Percentiles rank a stretch among this genome's conserved stretches.
Conservation (phyloP, 805 yeast species). For the Barnettozyma siamensis region DNA sequence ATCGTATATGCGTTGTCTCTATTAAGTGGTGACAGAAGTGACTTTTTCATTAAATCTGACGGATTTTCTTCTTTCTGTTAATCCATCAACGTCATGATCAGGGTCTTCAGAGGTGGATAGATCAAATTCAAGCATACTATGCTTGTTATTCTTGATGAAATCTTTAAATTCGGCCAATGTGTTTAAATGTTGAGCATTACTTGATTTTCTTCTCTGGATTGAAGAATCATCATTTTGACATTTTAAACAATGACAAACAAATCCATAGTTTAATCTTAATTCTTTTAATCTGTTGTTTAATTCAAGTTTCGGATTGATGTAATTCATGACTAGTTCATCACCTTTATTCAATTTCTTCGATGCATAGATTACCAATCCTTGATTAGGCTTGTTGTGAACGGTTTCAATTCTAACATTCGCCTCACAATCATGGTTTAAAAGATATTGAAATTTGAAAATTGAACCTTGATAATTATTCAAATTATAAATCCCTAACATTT, state of each 20-base stretch:
- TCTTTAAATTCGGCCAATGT: constrained; percentile 35
- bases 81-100: constrained; percentile 12
- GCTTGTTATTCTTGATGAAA: constrained; percentile 35
- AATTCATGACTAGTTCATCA: constrained; percentile 65
- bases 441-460: constrained; percentile 57
- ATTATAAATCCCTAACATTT: constrained; percentile 65
- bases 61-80: constrained; percentile 50
- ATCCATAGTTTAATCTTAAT: constrained; percentile 74
- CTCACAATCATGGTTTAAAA: constrained; percentile 70
- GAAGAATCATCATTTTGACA: constrained; percentile 51
- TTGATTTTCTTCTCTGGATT: constrained; percentile 43
- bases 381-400: constrained; percentile 31
- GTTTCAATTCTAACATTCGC: constrained; percentile 57
- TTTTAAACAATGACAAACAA: constrained; percentile 59
- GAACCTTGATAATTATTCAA: constrained; percentile 67
- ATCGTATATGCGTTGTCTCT: neutral
- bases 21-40: constrained; percentile 35
- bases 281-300: constrained; percentile 59
- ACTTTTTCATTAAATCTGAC: constrained; percentile 64
- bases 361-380: constrained; percentile 58
- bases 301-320: constrained; percentile 61
- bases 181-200: constrained; percentile 20
- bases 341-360: constrained; percentile 50
- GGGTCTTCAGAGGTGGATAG: constrained; percentile 35
- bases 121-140: constrained; percentile 39